phyloP scores from a whole-genome alignment of 768 basidiomycete species.

The Collybia nuda region DNA sequence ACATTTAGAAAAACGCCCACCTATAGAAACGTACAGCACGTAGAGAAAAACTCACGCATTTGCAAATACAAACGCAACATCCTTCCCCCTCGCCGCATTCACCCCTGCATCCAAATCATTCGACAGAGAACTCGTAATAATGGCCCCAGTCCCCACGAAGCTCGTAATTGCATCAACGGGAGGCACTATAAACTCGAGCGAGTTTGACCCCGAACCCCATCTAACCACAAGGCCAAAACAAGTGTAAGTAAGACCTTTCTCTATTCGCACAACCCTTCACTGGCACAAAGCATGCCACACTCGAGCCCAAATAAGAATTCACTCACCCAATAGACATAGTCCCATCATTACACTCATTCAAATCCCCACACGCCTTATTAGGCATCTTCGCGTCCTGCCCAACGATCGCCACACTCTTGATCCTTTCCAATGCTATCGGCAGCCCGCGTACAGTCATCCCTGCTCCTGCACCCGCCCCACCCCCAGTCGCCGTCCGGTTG shows the following conservation, averaged over 20 bases:
- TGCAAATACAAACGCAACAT: constrained; percentile 61
- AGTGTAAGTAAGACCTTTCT: too few relatives aligned
- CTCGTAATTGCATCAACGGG: constrained; percentile 46
- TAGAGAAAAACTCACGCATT: constrained; percentile 38
- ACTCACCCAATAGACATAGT: constrained; percentile 40
- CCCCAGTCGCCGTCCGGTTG: constrained; percentile 5
- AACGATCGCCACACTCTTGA: constrained; percentile 57
- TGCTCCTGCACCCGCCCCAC: constrained; percentile 18
- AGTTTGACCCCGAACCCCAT: constrained; percentile 53
- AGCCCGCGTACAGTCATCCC: constrained; percentile 38
- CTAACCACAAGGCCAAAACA: too few relatives aligned
- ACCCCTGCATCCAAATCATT: constrained; percentile 39
- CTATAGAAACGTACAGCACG: too few relatives aligned
- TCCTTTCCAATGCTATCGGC: constrained; percentile 40
- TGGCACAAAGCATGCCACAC: too few relatives aligned
- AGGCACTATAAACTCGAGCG: constrained; percentile 41
- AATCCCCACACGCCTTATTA: constrained; percentile 42
- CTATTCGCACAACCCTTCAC: too few relatives aligned
- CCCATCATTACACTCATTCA: constrained; percentile 55
- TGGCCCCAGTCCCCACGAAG: constrained; percentile 36
- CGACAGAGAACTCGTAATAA: constrained; percentile 40
- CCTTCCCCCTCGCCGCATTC: constrained; percentile 43
- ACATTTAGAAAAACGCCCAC: too few relatives aligned
- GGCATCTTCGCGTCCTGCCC: constrained; percentile 41
- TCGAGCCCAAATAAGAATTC: too few relatives aligned